Base-by-base conservation (phyloP, 768 basidiomycete species). In the Dioszegia crocea region DNA sequence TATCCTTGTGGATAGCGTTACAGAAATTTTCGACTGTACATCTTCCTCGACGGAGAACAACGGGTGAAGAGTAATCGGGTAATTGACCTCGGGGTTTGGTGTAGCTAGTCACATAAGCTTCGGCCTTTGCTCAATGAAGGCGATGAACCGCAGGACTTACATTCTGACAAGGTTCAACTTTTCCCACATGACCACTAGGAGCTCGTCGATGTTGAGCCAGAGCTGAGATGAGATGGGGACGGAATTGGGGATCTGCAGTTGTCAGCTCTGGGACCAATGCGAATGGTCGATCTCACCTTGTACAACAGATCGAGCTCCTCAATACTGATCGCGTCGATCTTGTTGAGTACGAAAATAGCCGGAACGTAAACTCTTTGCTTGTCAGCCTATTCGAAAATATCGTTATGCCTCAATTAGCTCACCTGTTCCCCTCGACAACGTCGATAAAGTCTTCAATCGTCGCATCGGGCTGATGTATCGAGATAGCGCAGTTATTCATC, bases 281-380 rank as follows among this genome's bases (percentile, higher is more conserved):
- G 12, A 43, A 29, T 40, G 21, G n/a, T n/a, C 8, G 21, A 23
- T 33, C 60, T 49, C 43, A 57, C 50, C 39, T 80, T 84, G 66
- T 67, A 91, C 81, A 94, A 78, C 56, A 94, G 83, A 77, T 97
- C 94, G 24, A 98, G 84, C 78, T 98, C 94, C 76, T 98, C 94
- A 77, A 98, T 96, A 54, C 91, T 93, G 70, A 97, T 98, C 19
- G 90, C 96, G 76, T 99, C 96, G 73, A 94, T 92, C 86, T 91
- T 78, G 72, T 75, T 71, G 77, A 86, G 75, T 61, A 91, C 90
- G 76, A 91, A 96, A 59, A 96, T 79, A 14, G 88, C 89, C 12
- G 93, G 93, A 27, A 97, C 89, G 75, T 96, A 96, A 16, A 96
- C 89, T 71, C 89, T 90, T 63, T 29, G 17, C 8, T 33, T 2